Evolutionary conservation across 2,329 filamentous ascomycete species (phyloP).

Genomic region (Xylariaceae sp.): DNA sequence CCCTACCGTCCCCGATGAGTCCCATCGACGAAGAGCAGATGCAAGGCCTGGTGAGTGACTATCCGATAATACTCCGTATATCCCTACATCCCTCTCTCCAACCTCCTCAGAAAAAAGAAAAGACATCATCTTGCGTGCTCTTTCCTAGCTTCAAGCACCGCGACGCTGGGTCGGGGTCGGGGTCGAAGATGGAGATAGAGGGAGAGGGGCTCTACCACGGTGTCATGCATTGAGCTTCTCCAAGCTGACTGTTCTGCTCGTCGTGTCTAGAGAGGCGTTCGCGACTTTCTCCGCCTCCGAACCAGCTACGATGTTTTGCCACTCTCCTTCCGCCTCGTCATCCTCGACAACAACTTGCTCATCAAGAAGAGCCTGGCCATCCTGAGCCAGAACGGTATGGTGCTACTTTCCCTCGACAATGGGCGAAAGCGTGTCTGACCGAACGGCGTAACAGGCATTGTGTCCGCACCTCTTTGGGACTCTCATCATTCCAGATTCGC

Average conservation of each 20-base stretch:
- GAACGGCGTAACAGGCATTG: constrained; percentile 64
- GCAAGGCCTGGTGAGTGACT: constrained; percentile 65
- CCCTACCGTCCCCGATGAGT: constrained; percentile 47
- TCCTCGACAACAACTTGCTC: constrained; percentile 89
- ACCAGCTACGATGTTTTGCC: constrained; percentile 98
- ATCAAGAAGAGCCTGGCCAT: constrained; percentile 98
- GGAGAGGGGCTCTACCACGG: too few relatives aligned
- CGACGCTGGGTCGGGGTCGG: not conserved
- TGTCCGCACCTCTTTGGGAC: constrained; percentile 96
- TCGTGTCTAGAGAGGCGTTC: constrained; percentile 69
- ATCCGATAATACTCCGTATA: not conserved
- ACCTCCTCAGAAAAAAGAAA: too few relatives aligned
- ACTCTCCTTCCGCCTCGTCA: constrained; percentile 90
- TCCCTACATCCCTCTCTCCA: too few relatives aligned
- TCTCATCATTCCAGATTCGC: constrained; percentile 90
- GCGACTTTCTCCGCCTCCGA: constrained; percentile 92
- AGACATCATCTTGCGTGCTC: too few relatives aligned
- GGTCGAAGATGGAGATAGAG: constrained; percentile 5
- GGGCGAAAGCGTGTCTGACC: constrained; percentile 2
- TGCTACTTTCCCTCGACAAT: not conserved
- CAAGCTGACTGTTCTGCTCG: constrained; percentile 14
- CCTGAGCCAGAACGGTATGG: constrained; percentile 83
- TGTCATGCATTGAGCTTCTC: not conserved
- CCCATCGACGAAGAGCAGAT: constrained; percentile 72
- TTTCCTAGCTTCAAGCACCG: not conserved